Percentiles rank a stretch among this genome's conserved stretches.
These are phyloP conservation scores for Isoetes engelmannii DNA, from an alignment of 83 land plant species.

Conservation along the genomic window DNA sequence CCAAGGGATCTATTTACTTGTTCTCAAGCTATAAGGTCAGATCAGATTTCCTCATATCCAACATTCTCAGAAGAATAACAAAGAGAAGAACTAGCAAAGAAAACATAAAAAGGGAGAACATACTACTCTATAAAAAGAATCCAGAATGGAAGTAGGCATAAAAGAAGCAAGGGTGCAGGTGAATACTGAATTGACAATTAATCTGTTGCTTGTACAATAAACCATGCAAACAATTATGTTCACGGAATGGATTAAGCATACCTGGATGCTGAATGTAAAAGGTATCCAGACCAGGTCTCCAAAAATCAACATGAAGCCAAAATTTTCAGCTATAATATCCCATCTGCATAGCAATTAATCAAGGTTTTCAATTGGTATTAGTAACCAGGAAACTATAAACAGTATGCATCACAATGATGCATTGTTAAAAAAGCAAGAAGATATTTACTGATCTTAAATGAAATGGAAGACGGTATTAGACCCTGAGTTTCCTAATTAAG, in stretches of 20 bases:
- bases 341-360: constrained; percentile 40
- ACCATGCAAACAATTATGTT: too few relatives aligned
- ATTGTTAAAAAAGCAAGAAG: background rate
- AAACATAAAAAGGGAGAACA: background rate
- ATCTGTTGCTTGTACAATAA: constrained; percentile 20
- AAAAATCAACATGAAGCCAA: constrained; percentile 95
- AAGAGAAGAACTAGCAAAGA: background rate
- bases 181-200: constrained; percentile 95
- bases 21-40: background rate
- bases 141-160: background rate
- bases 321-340: constrained; percentile 97
- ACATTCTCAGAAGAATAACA: background rate
- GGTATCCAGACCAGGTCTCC: constrained; percentile 98
- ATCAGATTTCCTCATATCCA: background rate
- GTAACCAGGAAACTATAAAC: background rate
- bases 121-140: background rate
- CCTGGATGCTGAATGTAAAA: constrained; percentile 98
- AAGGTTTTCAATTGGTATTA: background rate
- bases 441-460: background rate
- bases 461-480: too few relatives aligned
- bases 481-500: background rate
- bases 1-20: background rate
- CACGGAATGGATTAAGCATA: constrained; percentile 11
- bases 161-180: constrained; percentile 38
- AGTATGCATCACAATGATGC: background rate